These are phyloP conservation scores for Globisporangium spiculum DNA, from an alignment of 352 stramenopile genomes.

Conservation along the genomic window DNA sequence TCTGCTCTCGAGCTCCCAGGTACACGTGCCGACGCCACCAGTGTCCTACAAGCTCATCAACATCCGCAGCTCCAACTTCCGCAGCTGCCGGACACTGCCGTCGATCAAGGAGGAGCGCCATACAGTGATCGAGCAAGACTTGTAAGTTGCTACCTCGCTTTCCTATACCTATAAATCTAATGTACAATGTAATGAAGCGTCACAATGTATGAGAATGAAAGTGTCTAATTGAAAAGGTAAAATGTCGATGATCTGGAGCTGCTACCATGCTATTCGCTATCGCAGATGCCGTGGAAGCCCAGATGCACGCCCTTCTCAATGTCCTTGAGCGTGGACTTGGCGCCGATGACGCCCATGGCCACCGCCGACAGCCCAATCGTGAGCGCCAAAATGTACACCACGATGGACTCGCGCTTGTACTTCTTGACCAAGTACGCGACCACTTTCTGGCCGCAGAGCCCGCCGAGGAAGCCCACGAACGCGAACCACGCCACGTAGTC, in stretches of 20 bases:
- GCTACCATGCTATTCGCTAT: constrained; percentile 29
- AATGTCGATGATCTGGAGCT: background rate
- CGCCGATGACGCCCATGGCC: constrained; percentile 66
- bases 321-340: constrained; percentile 55
- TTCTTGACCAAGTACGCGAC: constrained; percentile 91
- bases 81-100: constrained; percentile 26
- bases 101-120: constrained; percentile 37
- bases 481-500: constrained; percentile 93
- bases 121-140: constrained; percentile 16
- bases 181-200: background rate
- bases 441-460: constrained; percentile 68
- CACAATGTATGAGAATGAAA: background rate
- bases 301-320: constrained; percentile 56
- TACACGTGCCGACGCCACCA: constrained; percentile 9
- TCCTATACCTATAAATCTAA: constrained; percentile 5
- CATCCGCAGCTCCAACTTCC: constrained; percentile 44
- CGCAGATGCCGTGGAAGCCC: constrained; percentile 69
- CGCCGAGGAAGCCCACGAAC: constrained; percentile 87
- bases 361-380: constrained; percentile 73
- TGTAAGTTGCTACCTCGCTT: background rate
- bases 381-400: constrained; percentile 69
- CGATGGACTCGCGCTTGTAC: constrained; percentile 84
- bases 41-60: constrained; percentile 48
- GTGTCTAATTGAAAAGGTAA: background rate
- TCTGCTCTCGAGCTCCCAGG: background rate